Evolutionary conservation across 805 yeast species (phyloP), one percentile per base, ranked within the genome.

Genomic region (Wickerhamiella alocasiicola): DNA sequence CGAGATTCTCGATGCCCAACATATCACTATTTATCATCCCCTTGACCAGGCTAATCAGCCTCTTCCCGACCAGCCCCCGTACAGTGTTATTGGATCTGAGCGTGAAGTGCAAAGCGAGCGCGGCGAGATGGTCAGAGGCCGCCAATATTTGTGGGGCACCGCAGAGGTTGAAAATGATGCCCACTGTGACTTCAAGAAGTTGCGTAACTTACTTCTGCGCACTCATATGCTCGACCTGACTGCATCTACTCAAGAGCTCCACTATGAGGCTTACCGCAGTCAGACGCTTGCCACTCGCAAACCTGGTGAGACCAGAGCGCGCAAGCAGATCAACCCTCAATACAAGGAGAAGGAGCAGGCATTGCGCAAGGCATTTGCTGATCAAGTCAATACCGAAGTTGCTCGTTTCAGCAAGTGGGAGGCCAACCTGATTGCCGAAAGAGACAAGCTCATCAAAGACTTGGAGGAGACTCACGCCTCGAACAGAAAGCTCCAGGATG

Each of bases 381-480:
- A 87, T 62, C 96, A 91, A 67, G 83, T 91, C 46, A 87, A 88
- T 66, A 81, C 81, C 36, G 98, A 91, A 66, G 98, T 91, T 57
- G 93, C 84, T 55, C 74, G 98, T 58, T 91, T 91, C 63, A 82
- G 93, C 68, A 95, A 88, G 68, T 91, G 99, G 98, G 96, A 87
- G 66, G 82, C 85, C 53, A 88, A 91, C 59, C 83, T 91, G 52
- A 91, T 85, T 51, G 84, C 83, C 52, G 96, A 91, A 66, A 81
- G 95, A 66, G 82, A 85, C 63, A 75, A 94, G 61, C 71, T 91
- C 59, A 91, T 91, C 65, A 81, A 80, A 62, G 98, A 91, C 62
- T 71, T 91, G 54, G 95, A 88, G 54, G 84, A 81, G 52, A 74
- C 87, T 64, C 95, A 85, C 43, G 50, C 60, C 4, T 44, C 52